These are phyloP conservation scores for Royoungia palumana DNA, from an alignment of 768 basidiomycete species.

Conservation along the genomic window DNA sequence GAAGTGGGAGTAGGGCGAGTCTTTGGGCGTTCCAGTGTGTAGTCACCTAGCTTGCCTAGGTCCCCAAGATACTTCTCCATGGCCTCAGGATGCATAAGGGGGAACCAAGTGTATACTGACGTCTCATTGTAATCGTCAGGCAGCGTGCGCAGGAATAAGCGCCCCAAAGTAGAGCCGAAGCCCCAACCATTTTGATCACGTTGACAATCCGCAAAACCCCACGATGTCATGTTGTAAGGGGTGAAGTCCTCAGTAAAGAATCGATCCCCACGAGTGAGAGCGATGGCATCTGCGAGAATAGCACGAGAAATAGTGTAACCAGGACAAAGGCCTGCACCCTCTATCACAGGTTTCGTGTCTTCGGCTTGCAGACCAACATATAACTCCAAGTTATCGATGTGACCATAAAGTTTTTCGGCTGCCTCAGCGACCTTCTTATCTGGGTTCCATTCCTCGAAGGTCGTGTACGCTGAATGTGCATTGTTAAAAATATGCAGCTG, in stretches of 20 bases:
- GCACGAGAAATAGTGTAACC: slow-evolving; percentile 84
- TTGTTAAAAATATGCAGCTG: not conserved
- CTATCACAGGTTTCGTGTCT: slow-evolving; percentile 66
- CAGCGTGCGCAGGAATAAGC: slow-evolving; percentile 69
- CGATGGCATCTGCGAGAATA: slow-evolving; percentile 82
- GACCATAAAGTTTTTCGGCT: slow-evolving; percentile 74
- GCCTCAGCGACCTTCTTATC: slow-evolving; percentile 62
- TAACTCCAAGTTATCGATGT: slow-evolving; percentile 75
- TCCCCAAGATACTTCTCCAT: slow-evolving; percentile 62
- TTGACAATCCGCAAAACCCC: slow-evolving; percentile 84
- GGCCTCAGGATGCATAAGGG: slow-evolving; percentile 73
- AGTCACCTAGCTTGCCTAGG: slow-evolving; percentile 50
- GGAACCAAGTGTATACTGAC: slow-evolving; percentile 82
- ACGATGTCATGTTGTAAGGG: slow-evolving; percentile 73
- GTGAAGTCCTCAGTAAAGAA: slow-evolving; percentile 82
- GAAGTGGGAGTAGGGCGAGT: slow-evolving; percentile 22
- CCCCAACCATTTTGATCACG: slow-evolving; percentile 68
- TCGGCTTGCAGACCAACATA: slow-evolving; percentile 82
- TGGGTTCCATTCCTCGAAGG: slow-evolving; percentile 81
- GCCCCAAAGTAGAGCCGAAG: slow-evolving; percentile 67
- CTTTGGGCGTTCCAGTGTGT: slow-evolving; percentile 53
- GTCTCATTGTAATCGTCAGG: slow-evolving; percentile 66
- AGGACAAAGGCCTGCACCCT: slow-evolving; percentile 83
- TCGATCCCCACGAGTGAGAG: slow-evolving; percentile 81
- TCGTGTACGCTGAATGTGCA: slow-evolving; percentile 50